phyloP scores from a whole-genome alignment of 2,329 filamentous ascomycete genomes.

The Cladosporium sp. region DNA sequence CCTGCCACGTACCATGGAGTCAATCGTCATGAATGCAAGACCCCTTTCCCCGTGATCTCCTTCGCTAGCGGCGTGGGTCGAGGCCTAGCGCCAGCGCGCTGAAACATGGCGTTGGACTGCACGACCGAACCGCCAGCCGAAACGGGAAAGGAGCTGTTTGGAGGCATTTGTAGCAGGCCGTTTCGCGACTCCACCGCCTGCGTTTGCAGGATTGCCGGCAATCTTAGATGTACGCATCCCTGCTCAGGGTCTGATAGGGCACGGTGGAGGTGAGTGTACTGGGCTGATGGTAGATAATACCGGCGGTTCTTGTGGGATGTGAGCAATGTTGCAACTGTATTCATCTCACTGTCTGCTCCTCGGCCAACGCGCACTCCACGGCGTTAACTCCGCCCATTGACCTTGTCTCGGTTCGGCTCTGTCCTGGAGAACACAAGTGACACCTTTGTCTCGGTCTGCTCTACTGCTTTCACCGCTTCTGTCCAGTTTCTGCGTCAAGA shows the following conservation, averaged over 20 bases:
- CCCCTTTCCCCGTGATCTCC: constrained; percentile 6
- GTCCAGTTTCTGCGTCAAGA: background rate
- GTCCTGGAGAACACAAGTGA: background rate
- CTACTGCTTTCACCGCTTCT: background rate
- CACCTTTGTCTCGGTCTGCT: constrained; percentile 1
- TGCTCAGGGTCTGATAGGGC: too few relatives aligned
- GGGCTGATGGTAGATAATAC: too few relatives aligned
- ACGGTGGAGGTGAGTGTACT: too few relatives aligned
- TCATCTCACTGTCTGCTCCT: too few relatives aligned
- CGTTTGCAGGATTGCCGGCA: background rate
- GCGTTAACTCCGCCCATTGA: too few relatives aligned
- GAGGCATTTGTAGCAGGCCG: background rate
- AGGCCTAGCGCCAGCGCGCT: background rate
- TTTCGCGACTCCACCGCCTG: background rate
- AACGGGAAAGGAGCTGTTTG: background rate
- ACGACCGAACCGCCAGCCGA: background rate
- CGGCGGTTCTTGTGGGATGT: too few relatives aligned
- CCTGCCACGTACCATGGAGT: constrained; percentile 1
- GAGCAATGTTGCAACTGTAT: too few relatives aligned
- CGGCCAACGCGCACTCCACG: too few relatives aligned
- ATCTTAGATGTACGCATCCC: background rate
- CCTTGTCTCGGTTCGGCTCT: background rate
- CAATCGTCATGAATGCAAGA: constrained; percentile 1
- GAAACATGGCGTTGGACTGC: background rate
- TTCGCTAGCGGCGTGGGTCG: background rate